Evolutionary conservation across 2,329 filamentous ascomycete genomes (phyloP), one percentile per base, ranked within the genome.

Genomic region (Penicillium sp.): DNA sequence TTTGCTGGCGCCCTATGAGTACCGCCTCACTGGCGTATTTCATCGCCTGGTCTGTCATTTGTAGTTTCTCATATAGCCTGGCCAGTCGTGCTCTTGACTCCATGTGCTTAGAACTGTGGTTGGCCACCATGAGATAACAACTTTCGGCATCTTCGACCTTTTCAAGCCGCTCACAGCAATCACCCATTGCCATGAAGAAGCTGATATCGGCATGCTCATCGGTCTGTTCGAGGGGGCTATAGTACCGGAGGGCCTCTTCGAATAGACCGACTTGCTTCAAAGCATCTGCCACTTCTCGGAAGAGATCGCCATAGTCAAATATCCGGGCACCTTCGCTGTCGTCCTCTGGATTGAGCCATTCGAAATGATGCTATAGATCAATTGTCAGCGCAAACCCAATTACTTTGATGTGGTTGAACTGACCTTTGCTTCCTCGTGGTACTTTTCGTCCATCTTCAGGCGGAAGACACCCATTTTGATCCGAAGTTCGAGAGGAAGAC

Each of bases 401-500:
- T 22, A 27, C 6, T 3, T 36, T n/a, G 39, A 21, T 47, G 2
- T 14, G 9, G 48, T 51, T 5, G 43, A 44, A 75, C 82, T 76
- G 79, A 90, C 88, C 75, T 90, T 79, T 16, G 91, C 92, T 76
- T 97, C 93, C 13, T 84, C 77, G 21, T 80, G 73, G 57, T 83
- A 68, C 14, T 84, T 77, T 24, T 87, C 77, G 0, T 85, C 86
- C 56, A 91, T 78, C 52, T 85, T 86, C 34, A 96, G 75, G n/a
- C 94, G 86, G 68, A 91, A 93, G 4, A 93, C 77, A 3, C 90
- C 93, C 59, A 99, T 77, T 68, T 93, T 94, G 29, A 91, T 84
- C 18, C 93, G 86, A 40, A 99, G 78, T 62, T 97, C 92, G 5
- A 92, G 72, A 0, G 92, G 93, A 38, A 97, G 77, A 1, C 86